Evolutionary conservation across 768 basidiomycete species (phyloP).

Genomic region (Lyophyllum decastes): DNA sequence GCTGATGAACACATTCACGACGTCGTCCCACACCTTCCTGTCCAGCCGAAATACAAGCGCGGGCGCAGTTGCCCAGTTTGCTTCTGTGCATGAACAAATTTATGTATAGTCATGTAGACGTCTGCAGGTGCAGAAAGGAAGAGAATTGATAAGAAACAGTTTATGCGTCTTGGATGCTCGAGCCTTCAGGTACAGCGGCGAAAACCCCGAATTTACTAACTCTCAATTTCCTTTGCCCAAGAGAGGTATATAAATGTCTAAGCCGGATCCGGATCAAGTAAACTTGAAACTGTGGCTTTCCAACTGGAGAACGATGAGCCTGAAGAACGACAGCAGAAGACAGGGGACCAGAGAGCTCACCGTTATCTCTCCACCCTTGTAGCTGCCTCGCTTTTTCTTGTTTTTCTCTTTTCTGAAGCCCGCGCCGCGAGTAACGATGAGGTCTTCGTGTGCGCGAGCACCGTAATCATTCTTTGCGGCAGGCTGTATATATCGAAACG

Average conservation of each 20-base stretch:
- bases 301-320: constrained; percentile 47
- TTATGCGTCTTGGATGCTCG: too few species aligned
- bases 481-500: constrained; percentile 38
- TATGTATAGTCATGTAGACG: neutral
- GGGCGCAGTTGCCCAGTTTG: constrained; percentile 9
- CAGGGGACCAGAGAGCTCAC: constrained; percentile 42
- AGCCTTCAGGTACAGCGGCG: neutral
- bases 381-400: constrained; percentile 97
- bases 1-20: constrained; percentile 31
- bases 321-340: neutral
- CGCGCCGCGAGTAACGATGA: constrained; percentile 91
- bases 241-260: constrained; percentile 7
- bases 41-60: neutral
- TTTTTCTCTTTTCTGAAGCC: constrained; percentile 99
- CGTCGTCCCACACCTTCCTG: constrained; percentile 33
- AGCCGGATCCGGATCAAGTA: constrained; percentile 21
- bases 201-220: neutral
- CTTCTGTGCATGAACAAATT: neutral
- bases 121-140: neutral
- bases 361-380: constrained; percentile 93
- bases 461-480: constrained; percentile 83
- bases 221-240: neutral
- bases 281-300: constrained; percentile 90
- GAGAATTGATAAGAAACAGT: too few species aligned
- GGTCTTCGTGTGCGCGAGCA: constrained; percentile 77